Conservation (phyloP, 306 rosid genomes). For the Malus domestica region DNA sequence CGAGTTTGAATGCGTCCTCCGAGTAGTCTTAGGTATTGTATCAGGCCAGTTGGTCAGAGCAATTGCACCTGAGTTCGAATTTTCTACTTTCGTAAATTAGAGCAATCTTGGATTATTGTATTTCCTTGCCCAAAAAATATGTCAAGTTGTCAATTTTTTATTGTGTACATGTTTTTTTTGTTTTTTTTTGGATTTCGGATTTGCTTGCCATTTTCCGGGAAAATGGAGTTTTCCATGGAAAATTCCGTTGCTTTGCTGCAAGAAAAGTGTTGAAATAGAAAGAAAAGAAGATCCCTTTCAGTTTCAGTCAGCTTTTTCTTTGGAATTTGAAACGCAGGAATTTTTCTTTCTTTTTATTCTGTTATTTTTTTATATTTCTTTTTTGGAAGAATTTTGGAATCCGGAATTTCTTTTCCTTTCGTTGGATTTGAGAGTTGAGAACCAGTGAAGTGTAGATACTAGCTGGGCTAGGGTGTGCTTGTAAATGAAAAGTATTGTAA, state of each 20-base stretch:
- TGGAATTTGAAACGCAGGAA: slow-evolving; percentile 5
- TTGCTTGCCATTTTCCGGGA: slow-evolving; percentile 4
- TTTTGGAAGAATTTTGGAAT: background rate
- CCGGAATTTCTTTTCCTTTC: background rate
- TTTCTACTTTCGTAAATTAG: no score
- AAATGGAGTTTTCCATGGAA: slow-evolving; percentile 4
- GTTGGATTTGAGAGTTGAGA: background rate
- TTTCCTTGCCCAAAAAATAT: no score
- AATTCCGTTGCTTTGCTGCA: background rate
- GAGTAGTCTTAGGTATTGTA: no score
- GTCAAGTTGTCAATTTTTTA: background rate
- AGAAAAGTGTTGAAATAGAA: background rate
- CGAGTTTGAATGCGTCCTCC: no score
- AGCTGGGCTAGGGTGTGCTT: background rate
- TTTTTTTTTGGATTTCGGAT: background rate
- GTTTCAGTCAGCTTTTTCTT: slow-evolving; percentile 1
- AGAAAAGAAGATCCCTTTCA: background rate
- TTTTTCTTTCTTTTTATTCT: background rate
- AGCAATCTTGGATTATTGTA: no score
- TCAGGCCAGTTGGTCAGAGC: background rate
- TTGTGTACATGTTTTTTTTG: background rate
- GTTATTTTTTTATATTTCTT: background rate
- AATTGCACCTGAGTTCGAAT: background rate
- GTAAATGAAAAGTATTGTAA: background rate
- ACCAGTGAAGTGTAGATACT: background rate